Base-by-base conservation (phyloP, 2,329 filamentous ascomycete genomes). In the Botryotinia convoluta region DNA sequence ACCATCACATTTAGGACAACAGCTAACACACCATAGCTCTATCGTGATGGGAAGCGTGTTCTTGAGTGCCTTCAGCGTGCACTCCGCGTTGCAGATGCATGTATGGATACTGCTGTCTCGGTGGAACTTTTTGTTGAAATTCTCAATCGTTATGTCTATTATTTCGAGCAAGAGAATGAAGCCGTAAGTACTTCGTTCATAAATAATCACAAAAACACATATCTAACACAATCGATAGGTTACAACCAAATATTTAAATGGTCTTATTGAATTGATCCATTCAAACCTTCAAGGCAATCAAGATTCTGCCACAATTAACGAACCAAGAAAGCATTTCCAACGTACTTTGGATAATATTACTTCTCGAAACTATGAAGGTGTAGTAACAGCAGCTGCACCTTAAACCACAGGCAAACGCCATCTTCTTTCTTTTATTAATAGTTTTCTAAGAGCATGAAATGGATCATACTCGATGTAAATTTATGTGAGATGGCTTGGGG, bases 61-160 rank as follows among this genome's bases (percentile, higher is more conserved):
- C 89, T 99, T 9, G 96, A 99, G 82, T 99, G 96, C 80, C 87
- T 99, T 65, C 96, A 99, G 83, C 92, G 96, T 72, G 96, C 96
- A 18, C 90, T 99, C 16, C 92, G 97, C 51, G 97, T 99, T 42
- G 97, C 96, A 3, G 96, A 99, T 83, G 97, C 96, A 10, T 99
- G 96, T 84, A 99, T 99, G 96, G 97, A 99, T 83, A 96, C 95
- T 12, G 94, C 94, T 10, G 94, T 98, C 6, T 98, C 94, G 4
- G 96, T 99, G 64, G 97, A 99, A 84, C 88, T 99, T 67, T 99
- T 99, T 83, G 95, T 99, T 73, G 96, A 99, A 84, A 99, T 99
- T 76, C 85, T 99, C 72, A 98, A 99, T 83, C 91, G 96, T 83
- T 99, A 99, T 82, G 95, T 98, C 71, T 99, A 99, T 83, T 99